These are phyloP conservation scores for Trichoderma sp. DNA, from an alignment of 2,329 filamentous ascomycete genomes.

Conservation along the genomic window DNA sequence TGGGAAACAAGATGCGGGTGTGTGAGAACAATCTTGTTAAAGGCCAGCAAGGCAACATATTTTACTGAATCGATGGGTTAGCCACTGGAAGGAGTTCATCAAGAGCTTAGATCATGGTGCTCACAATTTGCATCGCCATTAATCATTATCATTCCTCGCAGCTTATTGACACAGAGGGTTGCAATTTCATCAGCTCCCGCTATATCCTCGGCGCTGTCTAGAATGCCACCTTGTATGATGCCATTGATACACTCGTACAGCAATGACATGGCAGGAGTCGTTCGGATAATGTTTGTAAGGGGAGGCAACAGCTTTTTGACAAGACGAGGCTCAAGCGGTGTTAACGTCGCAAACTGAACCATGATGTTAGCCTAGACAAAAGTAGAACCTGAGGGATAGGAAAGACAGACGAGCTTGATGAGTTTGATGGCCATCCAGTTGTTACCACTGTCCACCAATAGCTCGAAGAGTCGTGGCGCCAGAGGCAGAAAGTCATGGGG, in stretches of 20 bases:
- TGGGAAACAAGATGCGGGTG: constrained; percentile 85
- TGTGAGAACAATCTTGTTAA: constrained; percentile 89
- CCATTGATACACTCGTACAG: constrained; percentile 98
- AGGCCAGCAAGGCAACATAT: constrained; percentile 92
- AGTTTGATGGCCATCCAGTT: constrained; percentile 99
- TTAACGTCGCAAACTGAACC: constrained; percentile 83
- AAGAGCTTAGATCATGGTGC: constrained; percentile 31
- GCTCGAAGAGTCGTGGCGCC: constrained; percentile 85
- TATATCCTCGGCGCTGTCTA: constrained; percentile 76
- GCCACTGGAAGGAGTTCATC: neutral
- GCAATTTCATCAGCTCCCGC: constrained; percentile 89
- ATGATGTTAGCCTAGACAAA: constrained; percentile 63
- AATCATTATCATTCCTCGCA: constrained; percentile 89
- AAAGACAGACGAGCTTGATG: constrained; percentile 77
- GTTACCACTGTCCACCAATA: constrained; percentile 87
- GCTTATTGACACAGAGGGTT: constrained; percentile 84
- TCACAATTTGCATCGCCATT: constrained; percentile 90
- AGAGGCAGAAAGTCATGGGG: constrained; percentile 92
- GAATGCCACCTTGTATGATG: constrained; percentile 93
- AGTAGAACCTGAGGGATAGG: neutral
- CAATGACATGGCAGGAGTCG: constrained; percentile 95
- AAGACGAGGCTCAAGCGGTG: constrained; percentile 85
- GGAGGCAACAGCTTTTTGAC: constrained; percentile 90
- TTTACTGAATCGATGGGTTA: constrained; percentile 61
- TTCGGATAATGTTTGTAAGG: constrained; percentile 87